Evolutionary conservation across 441 rosid genomes (phyloP).

Genomic region (Jatropha podagrica): DNA sequence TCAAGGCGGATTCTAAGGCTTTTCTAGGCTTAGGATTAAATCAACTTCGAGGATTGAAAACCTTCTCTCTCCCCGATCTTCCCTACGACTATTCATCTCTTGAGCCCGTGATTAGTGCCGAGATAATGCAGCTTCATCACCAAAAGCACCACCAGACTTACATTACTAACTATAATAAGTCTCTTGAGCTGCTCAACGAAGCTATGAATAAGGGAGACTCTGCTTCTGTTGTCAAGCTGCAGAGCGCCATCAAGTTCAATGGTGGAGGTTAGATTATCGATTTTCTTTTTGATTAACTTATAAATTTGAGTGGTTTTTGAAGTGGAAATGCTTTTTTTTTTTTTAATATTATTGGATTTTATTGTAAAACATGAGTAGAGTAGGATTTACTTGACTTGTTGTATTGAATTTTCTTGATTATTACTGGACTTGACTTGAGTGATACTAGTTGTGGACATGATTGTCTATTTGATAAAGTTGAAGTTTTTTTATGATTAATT

Average conservation of each 20-base stretch:
- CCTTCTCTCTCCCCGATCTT: slow-evolving; percentile 87
- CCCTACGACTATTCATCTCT: slow-evolving; percentile 82
- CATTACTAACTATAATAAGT: slow-evolving; percentile 82
- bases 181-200: slow-evolving; percentile 73
- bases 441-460: background rate
- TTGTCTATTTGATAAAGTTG: background rate
- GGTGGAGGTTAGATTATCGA: slow-evolving; percentile 68
- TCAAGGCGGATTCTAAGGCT: slow-evolving; percentile 23
- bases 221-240: slow-evolving; percentile 62
- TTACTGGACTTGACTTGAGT: background rate
- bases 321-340: background rate
- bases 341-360: background rate
- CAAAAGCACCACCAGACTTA: slow-evolving; percentile 95
- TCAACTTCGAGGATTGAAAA: slow-evolving; percentile 48
- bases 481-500: background rate
- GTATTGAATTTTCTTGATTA: background rate
- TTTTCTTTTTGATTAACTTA: background rate
- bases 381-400: background rate
- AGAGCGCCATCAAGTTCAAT: slow-evolving; percentile 93
- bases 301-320: background rate
- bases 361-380: background rate
- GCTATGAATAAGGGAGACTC: slow-evolving; percentile 69
- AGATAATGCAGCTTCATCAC: slow-evolving; percentile 95
- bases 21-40: slow-evolving; percentile 2
- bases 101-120: slow-evolving; percentile 85